Evolutionary conservation across 108 stramenopile genomes (phyloP).

Genomic region (Nitzschia sp.): DNA sequence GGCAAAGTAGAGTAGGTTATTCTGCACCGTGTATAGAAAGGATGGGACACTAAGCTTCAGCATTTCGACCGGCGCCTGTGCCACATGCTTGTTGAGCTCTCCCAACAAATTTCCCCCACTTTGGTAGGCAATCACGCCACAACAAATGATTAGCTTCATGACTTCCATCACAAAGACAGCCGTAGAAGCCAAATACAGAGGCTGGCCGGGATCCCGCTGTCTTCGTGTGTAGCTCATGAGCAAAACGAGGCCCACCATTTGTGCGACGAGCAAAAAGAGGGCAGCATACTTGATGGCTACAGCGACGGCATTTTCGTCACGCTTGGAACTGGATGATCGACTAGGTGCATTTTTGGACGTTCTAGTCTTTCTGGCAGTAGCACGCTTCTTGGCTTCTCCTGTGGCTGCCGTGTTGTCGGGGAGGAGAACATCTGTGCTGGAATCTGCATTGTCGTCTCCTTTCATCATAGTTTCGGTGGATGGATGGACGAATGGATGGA

Average conservation of each 20-base stretch:
- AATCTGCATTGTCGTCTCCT: constrained; percentile 15
- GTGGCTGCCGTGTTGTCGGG: constrained; percentile 7
- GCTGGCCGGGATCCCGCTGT: constrained; percentile 45
- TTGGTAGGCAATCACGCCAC: constrained; percentile 64
- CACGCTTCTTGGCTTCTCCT: constrained; percentile 34
- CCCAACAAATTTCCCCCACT: constrained; percentile 20
- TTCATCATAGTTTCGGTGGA: constrained; percentile 21
- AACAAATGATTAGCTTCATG: constrained; percentile 73
- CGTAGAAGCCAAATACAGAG: constrained; percentile 78
- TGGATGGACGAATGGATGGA: not conserved
- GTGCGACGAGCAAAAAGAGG: constrained; percentile 76
- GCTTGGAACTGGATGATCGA: constrained; percentile 10
- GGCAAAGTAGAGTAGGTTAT: constrained; percentile 96
- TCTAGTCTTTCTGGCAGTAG: constrained; percentile 11
- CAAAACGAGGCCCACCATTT: constrained; percentile 87
- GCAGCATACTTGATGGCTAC: constrained; percentile 75
- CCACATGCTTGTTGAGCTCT: constrained; percentile 43
- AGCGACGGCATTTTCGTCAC: constrained; percentile 9
- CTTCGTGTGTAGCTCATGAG: constrained; percentile 79
- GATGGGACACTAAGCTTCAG: constrained; percentile 94
- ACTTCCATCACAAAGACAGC: constrained; percentile 87
- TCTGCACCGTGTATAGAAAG: constrained; percentile 94
- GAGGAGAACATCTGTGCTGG: constrained; percentile 25
- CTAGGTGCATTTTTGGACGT: constrained; percentile 13
- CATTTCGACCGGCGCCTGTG: constrained; percentile 79